A percentile compares a stretch with the other conserved stretches of the same genome.
Evolutionary conservation across 2,329 filamentous ascomycete genomes (phyloP).

Genomic region (Aureobasidium sp.): DNA sequence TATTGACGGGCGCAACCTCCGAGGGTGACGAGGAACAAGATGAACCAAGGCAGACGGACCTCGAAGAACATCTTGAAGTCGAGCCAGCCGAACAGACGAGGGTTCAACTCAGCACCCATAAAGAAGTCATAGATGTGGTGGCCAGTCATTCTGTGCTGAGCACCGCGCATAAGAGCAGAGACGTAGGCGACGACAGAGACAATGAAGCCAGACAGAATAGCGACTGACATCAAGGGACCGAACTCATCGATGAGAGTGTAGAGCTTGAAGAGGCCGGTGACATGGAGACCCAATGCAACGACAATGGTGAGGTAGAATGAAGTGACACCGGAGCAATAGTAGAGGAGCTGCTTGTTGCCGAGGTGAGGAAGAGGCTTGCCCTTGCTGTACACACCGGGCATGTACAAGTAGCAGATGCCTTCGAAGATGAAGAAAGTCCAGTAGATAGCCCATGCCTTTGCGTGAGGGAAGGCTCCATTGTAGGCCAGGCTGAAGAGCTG

Average conservation of each 20-base stretch:
- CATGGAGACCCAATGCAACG: constrained; percentile 65
- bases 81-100: constrained; percentile 65
- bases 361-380: constrained; percentile 82
- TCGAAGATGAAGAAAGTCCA: constrained; percentile 89
- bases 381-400: constrained; percentile 81
- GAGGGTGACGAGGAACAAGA: constrained; percentile 70
- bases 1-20: constrained; percentile 76
- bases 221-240: constrained; percentile 83
- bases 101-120: constrained; percentile 83
- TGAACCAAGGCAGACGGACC: constrained; percentile 87
- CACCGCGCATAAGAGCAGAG: constrained; percentile 72
- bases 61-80: constrained; percentile 97
- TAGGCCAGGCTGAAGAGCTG: constrained; percentile 69
- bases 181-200: constrained; percentile 80
- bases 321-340: constrained; percentile 87
- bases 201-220: constrained; percentile 82
- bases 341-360: constrained; percentile 77
- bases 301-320: constrained; percentile 83
- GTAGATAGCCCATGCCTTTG: constrained; percentile 85
- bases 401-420: constrained; percentile 70
- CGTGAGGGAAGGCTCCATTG: constrained; percentile 73
- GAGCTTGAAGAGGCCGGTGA: constrained; percentile 76
- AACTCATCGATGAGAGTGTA: constrained; percentile 95
- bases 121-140: constrained; percentile 80
- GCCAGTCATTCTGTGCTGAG: constrained; percentile 87